These are phyloP conservation scores for Spergularia marina DNA, from an alignment of 148 eudicot species.

Conservation along the genomic window DNA sequence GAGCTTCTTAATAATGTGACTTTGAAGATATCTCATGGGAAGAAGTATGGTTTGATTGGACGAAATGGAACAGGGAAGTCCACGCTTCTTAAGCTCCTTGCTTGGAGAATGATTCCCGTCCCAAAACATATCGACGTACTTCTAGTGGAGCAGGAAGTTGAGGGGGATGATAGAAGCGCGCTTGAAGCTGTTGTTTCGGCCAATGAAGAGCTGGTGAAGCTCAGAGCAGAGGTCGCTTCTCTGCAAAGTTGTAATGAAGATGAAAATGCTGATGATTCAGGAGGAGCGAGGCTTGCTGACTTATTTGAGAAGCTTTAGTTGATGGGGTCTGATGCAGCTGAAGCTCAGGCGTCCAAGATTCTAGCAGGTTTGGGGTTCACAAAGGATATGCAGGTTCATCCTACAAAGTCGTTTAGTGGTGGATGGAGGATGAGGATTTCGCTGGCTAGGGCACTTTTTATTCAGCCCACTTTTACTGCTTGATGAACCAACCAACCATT, in stretches of 20 bases:
- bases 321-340: conserved; percentile 75
- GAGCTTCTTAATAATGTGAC: conserved; percentile 61
- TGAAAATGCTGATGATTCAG: conserved; percentile 34
- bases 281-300: conserved; percentile 57
- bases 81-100: conserved; percentile 63
- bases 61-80: conserved; percentile 77
- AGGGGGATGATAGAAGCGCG: conserved; percentile 63
- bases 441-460: conserved; percentile 61
- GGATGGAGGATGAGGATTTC: conserved; percentile 85
- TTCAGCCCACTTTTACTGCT: conserved; percentile 64
- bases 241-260: conserved; percentile 33
- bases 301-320: conserved; percentile 52
- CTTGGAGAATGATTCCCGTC: conserved; percentile 73
- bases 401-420: conserved; percentile 67
- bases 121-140: conserved; percentile 71
- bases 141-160: conserved; percentile 65
- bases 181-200: conserved; percentile 73
- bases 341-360: conserved; percentile 70
- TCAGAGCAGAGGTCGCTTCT: conserved; percentile 51
- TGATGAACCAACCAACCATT: conserved; percentile 77
- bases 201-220: conserved; percentile 55
- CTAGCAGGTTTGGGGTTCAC: conserved; percentile 68
- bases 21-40: conserved; percentile 62
- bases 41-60: conserved; percentile 65
- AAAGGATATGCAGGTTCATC: conserved; percentile 56